A percentile compares a stretch with the other conserved stretches of the same genome.
phyloP scores from a whole-genome alignment of 768 basidiomycete species.

The Leccinum longicurvipes region DNA sequence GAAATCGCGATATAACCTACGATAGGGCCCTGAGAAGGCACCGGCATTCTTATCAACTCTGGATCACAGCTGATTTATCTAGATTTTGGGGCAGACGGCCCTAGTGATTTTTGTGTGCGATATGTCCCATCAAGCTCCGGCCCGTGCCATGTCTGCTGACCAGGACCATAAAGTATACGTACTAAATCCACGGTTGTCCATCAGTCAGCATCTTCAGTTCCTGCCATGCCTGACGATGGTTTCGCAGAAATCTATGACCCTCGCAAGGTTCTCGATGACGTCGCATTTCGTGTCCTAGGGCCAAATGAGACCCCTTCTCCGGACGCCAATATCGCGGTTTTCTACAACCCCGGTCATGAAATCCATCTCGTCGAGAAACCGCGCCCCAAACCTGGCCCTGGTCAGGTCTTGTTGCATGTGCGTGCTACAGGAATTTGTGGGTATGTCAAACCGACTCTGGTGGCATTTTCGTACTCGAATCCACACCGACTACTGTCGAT shows the following conservation, averaged over 20 bases:
- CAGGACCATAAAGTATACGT: neutral
- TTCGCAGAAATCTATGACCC: constrained; percentile 50
- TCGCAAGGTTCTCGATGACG: constrained; percentile 52
- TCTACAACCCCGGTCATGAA: constrained; percentile 61
- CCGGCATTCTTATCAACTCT: neutral
- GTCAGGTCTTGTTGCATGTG: constrained; percentile 64
- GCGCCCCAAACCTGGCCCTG: constrained; percentile 54
- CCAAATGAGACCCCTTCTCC: constrained; percentile 46
- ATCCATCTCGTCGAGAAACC: constrained; percentile 69
- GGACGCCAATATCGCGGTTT: constrained; percentile 56
- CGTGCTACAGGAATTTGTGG: constrained; percentile 70
- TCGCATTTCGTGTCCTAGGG: constrained; percentile 51
- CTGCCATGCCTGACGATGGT: constrained; percentile 21
- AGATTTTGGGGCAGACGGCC: neutral
- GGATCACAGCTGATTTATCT: neutral
- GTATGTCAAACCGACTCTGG: constrained; percentile 32
- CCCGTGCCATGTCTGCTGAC: constrained; percentile 5
- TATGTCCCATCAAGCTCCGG: neutral
- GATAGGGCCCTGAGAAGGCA: neutral
- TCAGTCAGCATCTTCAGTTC: neutral
- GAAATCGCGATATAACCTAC: neutral
- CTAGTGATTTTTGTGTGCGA: neutral
- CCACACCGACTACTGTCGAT: neutral
- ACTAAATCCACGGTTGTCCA: neutral
- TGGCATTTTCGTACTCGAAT: neutral